A percentile compares a stretch with the other conserved stretches of the same genome.
Conservation (phyloP, 108 stramenopile genomes). For the Bacterosira constricta region DNA sequence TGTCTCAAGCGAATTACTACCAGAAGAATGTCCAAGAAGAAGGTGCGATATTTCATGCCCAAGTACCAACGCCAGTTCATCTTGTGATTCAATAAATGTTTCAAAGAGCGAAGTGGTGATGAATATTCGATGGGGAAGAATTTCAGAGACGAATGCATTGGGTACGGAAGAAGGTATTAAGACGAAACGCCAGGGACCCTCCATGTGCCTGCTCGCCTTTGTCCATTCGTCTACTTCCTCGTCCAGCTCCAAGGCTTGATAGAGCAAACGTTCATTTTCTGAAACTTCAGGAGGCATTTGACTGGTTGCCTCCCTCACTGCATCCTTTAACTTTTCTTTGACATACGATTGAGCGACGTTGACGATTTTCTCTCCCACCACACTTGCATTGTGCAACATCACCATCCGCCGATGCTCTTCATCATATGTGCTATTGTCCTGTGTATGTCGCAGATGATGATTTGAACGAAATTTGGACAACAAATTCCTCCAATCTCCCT, state of each 20-base stretch:
- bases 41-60: constrained; percentile 85
- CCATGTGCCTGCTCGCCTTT: constrained; percentile 41
- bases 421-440: constrained; percentile 7
- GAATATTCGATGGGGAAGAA: constrained; percentile 84
- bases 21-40: constrained; percentile 72
- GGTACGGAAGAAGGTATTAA: constrained; percentile 62
- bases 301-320: constrained; percentile 35
- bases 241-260: constrained; percentile 26
- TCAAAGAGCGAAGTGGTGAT: constrained; percentile 77
- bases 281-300: constrained; percentile 36
- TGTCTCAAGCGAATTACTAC: constrained; percentile 63
- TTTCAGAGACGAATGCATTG: constrained; percentile 89
- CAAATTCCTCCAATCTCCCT: constrained; percentile 45
- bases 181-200: constrained; percentile 57
- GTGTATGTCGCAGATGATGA: constrained; percentile 3
- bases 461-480: constrained; percentile 16
- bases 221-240: constrained; percentile 47
- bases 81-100: constrained; percentile 68
- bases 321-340: constrained; percentile 61
- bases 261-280: constrained; percentile 33
- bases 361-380: constrained; percentile 75
- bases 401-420: constrained; percentile 23
- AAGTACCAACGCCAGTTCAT: constrained; percentile 82
- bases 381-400: constrained; percentile 39
- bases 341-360: constrained; percentile 73